Base-by-base conservation (phyloP, 192 early-diverging fungal genomes). In the Linnemannia zychae region DNA sequence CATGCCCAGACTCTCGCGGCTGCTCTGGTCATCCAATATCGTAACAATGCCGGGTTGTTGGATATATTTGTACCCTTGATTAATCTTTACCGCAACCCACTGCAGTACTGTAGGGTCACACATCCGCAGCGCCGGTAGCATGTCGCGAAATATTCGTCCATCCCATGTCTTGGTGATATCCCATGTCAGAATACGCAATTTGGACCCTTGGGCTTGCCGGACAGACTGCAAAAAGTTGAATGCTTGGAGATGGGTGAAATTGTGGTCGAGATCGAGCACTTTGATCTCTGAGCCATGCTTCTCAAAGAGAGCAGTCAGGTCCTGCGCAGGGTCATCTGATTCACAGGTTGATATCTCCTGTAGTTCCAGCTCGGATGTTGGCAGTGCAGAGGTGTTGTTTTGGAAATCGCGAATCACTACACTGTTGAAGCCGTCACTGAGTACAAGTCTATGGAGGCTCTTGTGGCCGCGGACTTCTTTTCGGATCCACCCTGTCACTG, bases 161-260 rank as follows among this genome's bases (percentile, higher is more conserved):
- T 63, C 57, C 57, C 57, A 63, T n/a, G 57, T 63, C 28, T 63
- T 63, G 57, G 57, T 63, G 57, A 63, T 63, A 63, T 63, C 57
- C 57, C 57, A 63, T 63, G 57, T 63, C 28, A 63, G 13, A 3
- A 12, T 24, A 1, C 57, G 57, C 28, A 63, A 13, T 2, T 63
- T 63, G 28, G 57, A n/a, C 1, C 57, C 57, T 13, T 63, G 57
- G 57, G 57, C 57, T 63, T 63, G 28, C 28, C 57, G 57, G 24
- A 63, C 28, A 33, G 28, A 63, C 28, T 63, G 57, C 0, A 31
- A 28, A 15, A 63, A 63, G 24, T n/a, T 63, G 28, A 28, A 63
- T 31, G 57, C 57, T 63, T 63, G 57, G 24, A 63, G 57, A 12
- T 63, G 57, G 24, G 57, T 63, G 22, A 63, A 63, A 24, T 63